A percentile compares a stretch with the other conserved stretches of the same genome.
These are phyloP conservation scores for Diaporthe humulicola DNA, from an alignment of 2,329 filamentous ascomycete species.

Conservation along the genomic window DNA sequence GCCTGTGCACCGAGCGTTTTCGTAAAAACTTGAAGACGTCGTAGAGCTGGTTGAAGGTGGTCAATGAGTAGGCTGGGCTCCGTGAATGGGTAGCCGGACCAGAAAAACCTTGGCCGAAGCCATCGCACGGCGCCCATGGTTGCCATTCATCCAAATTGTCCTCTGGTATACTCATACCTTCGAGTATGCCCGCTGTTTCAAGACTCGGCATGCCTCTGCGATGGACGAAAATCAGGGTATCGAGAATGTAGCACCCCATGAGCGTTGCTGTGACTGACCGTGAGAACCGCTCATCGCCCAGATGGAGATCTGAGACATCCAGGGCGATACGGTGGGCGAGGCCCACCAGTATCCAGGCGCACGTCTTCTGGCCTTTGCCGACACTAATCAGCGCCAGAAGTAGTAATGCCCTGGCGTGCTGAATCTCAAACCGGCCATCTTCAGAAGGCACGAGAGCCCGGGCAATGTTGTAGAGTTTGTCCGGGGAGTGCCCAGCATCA, in stretches of 20 bases:
- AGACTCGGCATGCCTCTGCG: constrained; percentile 66
- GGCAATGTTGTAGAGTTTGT: constrained; percentile 64
- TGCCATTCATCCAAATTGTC: constrained; percentile 82
- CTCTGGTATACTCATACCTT: constrained; percentile 64
- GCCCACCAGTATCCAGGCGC: constrained; percentile 76
- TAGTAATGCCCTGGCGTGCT: constrained; percentile 68
- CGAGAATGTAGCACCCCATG: constrained; percentile 73
- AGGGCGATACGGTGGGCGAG: constrained; percentile 70
- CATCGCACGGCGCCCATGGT: constrained; percentile 71
- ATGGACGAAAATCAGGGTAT: constrained; percentile 68
- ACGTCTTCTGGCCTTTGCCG: constrained; percentile 65
- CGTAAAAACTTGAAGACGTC: constrained; percentile 53
- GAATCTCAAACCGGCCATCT: constrained; percentile 61
- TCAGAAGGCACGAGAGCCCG: constrained; percentile 62
- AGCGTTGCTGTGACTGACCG: constrained; percentile 47
- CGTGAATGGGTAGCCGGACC: constrained; percentile 44
- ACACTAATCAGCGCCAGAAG: constrained; percentile 74
- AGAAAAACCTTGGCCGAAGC: constrained; percentile 48
- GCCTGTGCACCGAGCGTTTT: constrained; percentile 38
- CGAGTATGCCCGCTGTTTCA: constrained; percentile 59
- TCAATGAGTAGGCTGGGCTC: constrained; percentile 52
- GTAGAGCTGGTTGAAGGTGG: constrained; percentile 58
- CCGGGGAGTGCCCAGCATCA: constrained; percentile 46
- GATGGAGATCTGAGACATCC: constrained; percentile 42
- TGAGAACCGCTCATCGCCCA: constrained; percentile 35